Evolutionary conservation across 2,329 filamentous ascomycete genomes (phyloP).

Genomic region (Ophiostoma perfectum): DNA sequence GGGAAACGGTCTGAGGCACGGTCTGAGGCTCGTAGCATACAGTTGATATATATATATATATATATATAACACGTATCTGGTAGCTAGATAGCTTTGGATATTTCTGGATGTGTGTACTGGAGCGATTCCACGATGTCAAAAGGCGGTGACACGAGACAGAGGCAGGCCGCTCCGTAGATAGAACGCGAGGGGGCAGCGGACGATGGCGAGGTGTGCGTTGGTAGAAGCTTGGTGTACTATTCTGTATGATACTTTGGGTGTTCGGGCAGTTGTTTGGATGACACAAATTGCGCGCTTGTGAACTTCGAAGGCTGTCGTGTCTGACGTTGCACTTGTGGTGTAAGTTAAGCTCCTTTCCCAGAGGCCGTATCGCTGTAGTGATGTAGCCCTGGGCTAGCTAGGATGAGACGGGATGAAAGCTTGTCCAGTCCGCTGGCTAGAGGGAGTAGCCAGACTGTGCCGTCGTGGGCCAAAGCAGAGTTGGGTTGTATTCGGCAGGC

Average conservation of each 20-base stretch:
- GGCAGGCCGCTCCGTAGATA: too few species aligned
- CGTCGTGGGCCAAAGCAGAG: background rate
- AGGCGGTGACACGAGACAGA: too few species aligned
- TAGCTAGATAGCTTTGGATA: too few species aligned
- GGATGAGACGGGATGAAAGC: background rate
- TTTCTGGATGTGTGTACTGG: too few species aligned
- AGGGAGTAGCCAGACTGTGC: background rate
- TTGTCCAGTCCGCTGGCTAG: background rate
- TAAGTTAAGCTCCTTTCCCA: background rate
- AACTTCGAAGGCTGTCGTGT: background rate
- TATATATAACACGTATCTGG: too few species aligned
- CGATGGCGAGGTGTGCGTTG: too few species aligned
- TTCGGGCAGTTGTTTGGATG: background rate
- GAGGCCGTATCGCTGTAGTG: conserved; percentile 1
- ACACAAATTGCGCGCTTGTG: background rate
- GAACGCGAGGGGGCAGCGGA: too few species aligned
- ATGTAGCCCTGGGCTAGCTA: background rate
- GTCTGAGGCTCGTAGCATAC: too few species aligned
- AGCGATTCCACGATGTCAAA: too few species aligned
- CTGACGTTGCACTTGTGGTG: conserved; percentile 6
- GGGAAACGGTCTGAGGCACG: too few species aligned
- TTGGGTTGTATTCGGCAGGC: conserved; percentile 1
- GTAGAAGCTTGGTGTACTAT: too few species aligned
- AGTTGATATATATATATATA: too few species aligned
- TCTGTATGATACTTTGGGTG: background rate